Evolutionary conservation across 2,329 filamentous ascomycete species (phyloP).

Genomic region (Botryosphaeria agaves): DNA sequence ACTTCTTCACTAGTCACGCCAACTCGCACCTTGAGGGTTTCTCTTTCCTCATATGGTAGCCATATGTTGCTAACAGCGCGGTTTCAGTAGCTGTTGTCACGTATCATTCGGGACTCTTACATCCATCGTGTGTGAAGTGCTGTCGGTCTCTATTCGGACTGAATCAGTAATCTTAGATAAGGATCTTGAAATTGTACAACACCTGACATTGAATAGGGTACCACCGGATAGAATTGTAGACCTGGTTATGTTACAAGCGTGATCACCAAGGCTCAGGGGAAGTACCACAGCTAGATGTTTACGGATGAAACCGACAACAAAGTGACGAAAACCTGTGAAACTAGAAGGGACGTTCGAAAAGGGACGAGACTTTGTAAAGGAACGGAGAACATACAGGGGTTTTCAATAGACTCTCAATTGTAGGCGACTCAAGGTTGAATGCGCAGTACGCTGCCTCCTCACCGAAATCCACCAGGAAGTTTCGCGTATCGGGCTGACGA

Average conservation of each 20-base stretch:
- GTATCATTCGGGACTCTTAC: constrained; percentile 23
- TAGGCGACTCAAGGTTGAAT: constrained; percentile 30
- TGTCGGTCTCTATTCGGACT: constrained; percentile 28
- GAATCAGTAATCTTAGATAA: too few species aligned
- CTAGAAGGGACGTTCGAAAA: constrained; percentile 1
- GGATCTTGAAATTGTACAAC: too few species aligned
- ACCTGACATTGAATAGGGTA: too few species aligned
- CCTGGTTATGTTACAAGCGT: neutral
- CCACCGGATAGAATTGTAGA: too few species aligned
- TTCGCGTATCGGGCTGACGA: constrained; percentile 25
- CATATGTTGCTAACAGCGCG: constrained; percentile 42
- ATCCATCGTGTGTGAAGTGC: constrained; percentile 51
- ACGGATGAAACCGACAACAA: neutral
- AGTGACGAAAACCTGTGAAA: neutral
- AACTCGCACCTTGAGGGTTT: constrained; percentile 29
- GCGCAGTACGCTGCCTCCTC: constrained; percentile 36
- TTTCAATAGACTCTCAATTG: constrained; percentile 23
- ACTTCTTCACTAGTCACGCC: too few species aligned
- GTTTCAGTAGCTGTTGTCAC: constrained; percentile 2
- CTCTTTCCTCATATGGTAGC: constrained; percentile 43
- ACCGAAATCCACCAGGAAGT: constrained; percentile 51
- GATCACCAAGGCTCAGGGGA: neutral
- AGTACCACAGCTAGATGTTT: neutral
- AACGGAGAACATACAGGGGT: constrained; percentile 12
- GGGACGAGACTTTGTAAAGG: too few species aligned